Percentiles rank a stretch among this genome's conserved stretches.
phyloP scores from a whole-genome alignment of 768 basidiomycete genomes.

The Lactifluus pinguis region DNA sequence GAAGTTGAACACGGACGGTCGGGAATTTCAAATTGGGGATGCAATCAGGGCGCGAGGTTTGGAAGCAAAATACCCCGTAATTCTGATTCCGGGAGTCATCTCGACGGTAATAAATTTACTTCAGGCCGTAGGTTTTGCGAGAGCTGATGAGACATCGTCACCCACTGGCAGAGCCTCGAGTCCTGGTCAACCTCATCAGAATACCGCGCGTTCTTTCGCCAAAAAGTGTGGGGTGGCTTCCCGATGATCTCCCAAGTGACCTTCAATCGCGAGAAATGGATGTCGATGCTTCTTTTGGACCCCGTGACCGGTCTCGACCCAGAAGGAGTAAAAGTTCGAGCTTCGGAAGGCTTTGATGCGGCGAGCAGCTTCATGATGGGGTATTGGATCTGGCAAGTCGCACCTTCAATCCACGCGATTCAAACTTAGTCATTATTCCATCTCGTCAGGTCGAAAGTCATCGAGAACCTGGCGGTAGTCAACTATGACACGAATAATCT shows the following conservation, averaged over 20 bases:
- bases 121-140: no score
- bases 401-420: background rate
- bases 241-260: constrained; percentile 78
- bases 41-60: constrained; percentile 54
- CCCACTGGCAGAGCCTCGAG: constrained; percentile 55
- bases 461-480: constrained; percentile 89
- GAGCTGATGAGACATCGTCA: no score
- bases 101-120: constrained; percentile 52
- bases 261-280: constrained; percentile 84
- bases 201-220: constrained; percentile 84
- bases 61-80: constrained; percentile 64
- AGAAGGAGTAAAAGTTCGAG: constrained; percentile 73
- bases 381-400: constrained; percentile 82
- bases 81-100: constrained; percentile 85
- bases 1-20: constrained; percentile 72
- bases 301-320: constrained; percentile 88
- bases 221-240: constrained; percentile 73
- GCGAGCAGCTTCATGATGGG: constrained; percentile 82
- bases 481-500: constrained; percentile 91
- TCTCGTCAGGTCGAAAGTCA: constrained; percentile 66
- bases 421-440: background rate
- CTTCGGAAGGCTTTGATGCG: constrained; percentile 87
- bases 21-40: constrained; percentile 75
- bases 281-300: constrained; percentile 84
- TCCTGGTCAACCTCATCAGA: constrained; percentile 89